Evolutionary conservation across 2,329 filamentous ascomycete species (phyloP).

Genomic region (Curvularia spicifera): DNA sequence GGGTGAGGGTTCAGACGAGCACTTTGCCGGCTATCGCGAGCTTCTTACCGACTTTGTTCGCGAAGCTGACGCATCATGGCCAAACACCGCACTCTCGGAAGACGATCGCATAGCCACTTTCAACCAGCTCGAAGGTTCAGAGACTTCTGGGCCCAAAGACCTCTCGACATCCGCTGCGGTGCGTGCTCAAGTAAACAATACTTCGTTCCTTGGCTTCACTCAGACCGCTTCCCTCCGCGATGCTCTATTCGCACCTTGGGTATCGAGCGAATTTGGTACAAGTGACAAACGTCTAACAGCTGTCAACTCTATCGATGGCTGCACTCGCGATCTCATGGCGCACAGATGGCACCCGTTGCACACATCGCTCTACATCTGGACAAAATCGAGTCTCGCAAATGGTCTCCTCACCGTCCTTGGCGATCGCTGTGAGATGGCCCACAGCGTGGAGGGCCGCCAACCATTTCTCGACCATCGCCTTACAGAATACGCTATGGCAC

Average conservation of each 20-base stretch:
- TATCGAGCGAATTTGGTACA: conserved; percentile 18
- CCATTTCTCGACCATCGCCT: conserved; percentile 52
- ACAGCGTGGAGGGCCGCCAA: conserved; percentile 51
- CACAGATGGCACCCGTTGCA: conserved; percentile 36
- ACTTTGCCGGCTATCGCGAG: conserved; percentile 60
- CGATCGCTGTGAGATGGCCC: conserved; percentile 56
- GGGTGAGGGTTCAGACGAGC: conserved; percentile 61
- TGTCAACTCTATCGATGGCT: conserved; percentile 34
- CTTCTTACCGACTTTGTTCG: conserved; percentile 58
- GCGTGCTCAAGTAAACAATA: conserved; percentile 25
- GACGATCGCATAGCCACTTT: conserved; percentile 19
- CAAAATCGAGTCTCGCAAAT: conserved; percentile 30
- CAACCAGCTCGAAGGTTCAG: conserved; percentile 15
- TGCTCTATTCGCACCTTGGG: conserved; percentile 21
- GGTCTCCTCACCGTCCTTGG: conserved; percentile 53
- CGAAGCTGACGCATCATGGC: conserved; percentile 53
- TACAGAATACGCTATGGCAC: conserved; percentile 49
- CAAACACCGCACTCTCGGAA: conserved; percentile 17
- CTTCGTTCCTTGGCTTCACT: conserved; percentile 24
- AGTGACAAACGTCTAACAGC: conserved; percentile 22
- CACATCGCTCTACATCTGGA: conserved; percentile 36
- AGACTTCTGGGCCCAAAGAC: conserved; percentile 21
- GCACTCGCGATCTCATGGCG: conserved; percentile 30
- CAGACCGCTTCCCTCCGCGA: conserved; percentile 17
- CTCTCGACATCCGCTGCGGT: conserved; percentile 20